Conservation (phyloP, 805 yeast species). For the Ascoidea asiatica region DNA sequence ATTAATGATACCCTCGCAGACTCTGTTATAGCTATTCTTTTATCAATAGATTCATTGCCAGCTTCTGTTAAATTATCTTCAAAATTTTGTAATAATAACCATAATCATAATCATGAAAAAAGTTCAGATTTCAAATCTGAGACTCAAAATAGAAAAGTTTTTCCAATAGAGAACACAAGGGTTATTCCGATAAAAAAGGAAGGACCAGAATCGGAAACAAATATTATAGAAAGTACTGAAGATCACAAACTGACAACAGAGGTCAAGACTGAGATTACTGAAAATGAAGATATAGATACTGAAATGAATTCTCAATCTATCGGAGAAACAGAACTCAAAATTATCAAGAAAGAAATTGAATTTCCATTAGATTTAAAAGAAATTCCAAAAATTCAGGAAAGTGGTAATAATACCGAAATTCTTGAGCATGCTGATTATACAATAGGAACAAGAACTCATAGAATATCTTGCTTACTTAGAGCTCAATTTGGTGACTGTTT, state of each 20-base stretch:
- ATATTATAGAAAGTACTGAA: not conserved
- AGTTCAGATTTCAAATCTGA: slow-evolving; percentile 1
- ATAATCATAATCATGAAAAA: slow-evolving; percentile 14
- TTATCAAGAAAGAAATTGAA: not conserved
- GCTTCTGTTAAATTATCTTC: slow-evolving; percentile 87
- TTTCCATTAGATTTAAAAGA: not conserved
- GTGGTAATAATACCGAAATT: no score
- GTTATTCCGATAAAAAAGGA: not conserved
- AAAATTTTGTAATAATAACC: slow-evolving; percentile 34
- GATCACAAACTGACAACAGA: no score
- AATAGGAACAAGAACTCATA: slow-evolving; percentile 26
- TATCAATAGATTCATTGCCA: slow-evolving; percentile 89
- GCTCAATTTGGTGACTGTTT: slow-evolving; percentile 87
- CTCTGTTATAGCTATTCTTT: slow-evolving; percentile 75
- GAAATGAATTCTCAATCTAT: no score
- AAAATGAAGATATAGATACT: not conserved
- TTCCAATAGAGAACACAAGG: slow-evolving; percentile 7
- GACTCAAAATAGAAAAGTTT: slow-evolving; percentile 1
- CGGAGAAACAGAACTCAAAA: not conserved
- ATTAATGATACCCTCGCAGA: slow-evolving; percentile 92
- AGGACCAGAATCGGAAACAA: not conserved
- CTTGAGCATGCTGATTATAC: slow-evolving; percentile 19
- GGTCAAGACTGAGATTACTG: not conserved
- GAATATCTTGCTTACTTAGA: slow-evolving; percentile 47
- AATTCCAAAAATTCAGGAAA: not conserved